These are phyloP conservation scores for Eucalyptus regnans DNA, from an alignment of 345 rosid species.

Conservation along the genomic window DNA sequence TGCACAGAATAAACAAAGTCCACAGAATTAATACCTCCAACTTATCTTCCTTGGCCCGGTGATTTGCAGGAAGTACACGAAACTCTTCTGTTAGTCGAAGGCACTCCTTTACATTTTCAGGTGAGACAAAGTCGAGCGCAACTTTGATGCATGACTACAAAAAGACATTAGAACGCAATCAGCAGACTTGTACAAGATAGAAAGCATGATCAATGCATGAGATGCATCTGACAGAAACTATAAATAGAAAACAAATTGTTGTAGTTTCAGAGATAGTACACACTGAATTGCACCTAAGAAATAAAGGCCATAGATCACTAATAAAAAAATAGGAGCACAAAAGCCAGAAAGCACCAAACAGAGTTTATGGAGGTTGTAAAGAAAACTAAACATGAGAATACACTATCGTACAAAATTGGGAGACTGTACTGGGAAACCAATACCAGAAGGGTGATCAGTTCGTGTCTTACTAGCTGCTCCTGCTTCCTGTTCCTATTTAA, in stretches of 20 bases:
- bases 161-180: neutral
- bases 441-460: neutral
- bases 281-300: neutral
- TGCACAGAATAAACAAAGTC: neutral
- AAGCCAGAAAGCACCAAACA: neutral
- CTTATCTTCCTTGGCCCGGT: slow-evolving; percentile 19
- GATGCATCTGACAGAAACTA: neutral
- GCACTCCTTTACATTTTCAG: slow-evolving; percentile 19
- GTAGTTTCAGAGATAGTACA: neutral
- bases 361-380: neutral
- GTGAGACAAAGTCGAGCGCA: slow-evolving; percentile 24
- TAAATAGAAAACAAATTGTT: neutral
- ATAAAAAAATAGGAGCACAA: neutral
- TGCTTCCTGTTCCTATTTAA: neutral
- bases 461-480: neutral
- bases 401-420: neutral
- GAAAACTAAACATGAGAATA: neutral
- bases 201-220: neutral
- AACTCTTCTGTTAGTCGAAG: slow-evolving; percentile 15
- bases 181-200: neutral
- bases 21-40: slow-evolving; percentile 4
- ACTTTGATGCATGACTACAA: slow-evolving; percentile 22
- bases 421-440: neutral
- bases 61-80: slow-evolving; percentile 8
- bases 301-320: neutral